Conservation (phyloP, 2,329 filamentous ascomycete species). For the Curvularia sp. region DNA sequence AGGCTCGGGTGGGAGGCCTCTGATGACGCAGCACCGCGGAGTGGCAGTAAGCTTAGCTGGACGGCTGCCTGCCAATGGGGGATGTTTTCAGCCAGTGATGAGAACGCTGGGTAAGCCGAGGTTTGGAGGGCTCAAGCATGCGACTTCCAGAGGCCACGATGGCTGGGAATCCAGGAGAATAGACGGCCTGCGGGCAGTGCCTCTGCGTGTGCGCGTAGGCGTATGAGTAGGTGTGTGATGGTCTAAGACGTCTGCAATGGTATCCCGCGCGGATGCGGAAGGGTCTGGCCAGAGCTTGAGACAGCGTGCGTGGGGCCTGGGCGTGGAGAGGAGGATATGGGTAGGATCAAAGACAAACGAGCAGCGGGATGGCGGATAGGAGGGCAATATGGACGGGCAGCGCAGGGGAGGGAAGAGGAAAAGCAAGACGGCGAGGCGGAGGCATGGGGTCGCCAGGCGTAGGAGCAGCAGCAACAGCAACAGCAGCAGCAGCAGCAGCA, state of each 20-base stretch:
- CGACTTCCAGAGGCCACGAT: slow-evolving; percentile 28
- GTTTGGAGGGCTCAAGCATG: slow-evolving; percentile 35
- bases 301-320: slow-evolving; percentile 44
- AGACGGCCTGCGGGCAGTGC: slow-evolving; percentile 26
- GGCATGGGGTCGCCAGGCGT: slow-evolving; percentile 14
- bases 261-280: slow-evolving; percentile 42
- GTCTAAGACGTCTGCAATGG: slow-evolving; percentile 42
- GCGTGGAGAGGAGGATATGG: slow-evolving; percentile 23
- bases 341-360: slow-evolving; percentile 36
- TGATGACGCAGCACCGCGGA: slow-evolving; percentile 39
- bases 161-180: slow-evolving; percentile 26
- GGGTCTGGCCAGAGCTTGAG: slow-evolving; percentile 45
- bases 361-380: slow-evolving; percentile 14
- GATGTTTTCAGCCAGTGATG: slow-evolving; percentile 24
- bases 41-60: slow-evolving; percentile 44
- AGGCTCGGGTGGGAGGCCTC: slow-evolving; percentile 39
- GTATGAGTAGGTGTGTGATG: slow-evolving; percentile 34
- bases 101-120: slow-evolving; percentile 26
- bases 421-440: slow-evolving; percentile 8
- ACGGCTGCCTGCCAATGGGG: slow-evolving; percentile 32
- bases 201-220: slow-evolving; percentile 33
- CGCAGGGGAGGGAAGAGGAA: slow-evolving; percentile 7
- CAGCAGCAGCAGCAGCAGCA: slow-evolving; percentile 8
- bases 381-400: slow-evolving; percentile 20
- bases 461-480: slow-evolving; percentile 10